phyloP scores from a whole-genome alignment of 805 yeast species.

The Metschnikowia kofuensis region DNA sequence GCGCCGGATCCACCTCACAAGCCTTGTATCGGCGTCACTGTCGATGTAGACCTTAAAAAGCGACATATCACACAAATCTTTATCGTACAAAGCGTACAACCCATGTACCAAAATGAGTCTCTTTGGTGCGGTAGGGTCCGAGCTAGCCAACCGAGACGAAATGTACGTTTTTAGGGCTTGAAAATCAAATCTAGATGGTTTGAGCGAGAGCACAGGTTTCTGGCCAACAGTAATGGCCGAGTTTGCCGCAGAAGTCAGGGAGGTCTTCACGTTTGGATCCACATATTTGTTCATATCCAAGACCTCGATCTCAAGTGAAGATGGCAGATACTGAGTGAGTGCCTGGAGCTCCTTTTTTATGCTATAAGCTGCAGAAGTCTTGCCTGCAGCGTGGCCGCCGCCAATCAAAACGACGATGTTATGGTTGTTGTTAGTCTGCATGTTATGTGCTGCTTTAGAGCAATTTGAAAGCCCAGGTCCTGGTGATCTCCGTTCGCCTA shows the following conservation, averaged over 20 bases:
- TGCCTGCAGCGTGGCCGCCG: constrained; percentile 65
- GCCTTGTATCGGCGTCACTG: constrained; percentile 79
- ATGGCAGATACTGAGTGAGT: constrained; percentile 11
- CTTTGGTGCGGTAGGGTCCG: constrained; percentile 22
- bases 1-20: constrained; percentile 71
- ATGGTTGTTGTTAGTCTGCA: neutral
- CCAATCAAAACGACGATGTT: constrained; percentile 48
- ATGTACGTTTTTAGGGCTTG: constrained; percentile 20
- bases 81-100: constrained; percentile 71
- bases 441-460: neutral
- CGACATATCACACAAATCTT: constrained; percentile 51
- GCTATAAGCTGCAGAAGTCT: constrained; percentile 33
- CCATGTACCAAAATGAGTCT: constrained; percentile 60
- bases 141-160: constrained; percentile 4
- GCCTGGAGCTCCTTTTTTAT: constrained; percentile 30
- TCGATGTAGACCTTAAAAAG: constrained; percentile 72
- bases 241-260: constrained; percentile 19
- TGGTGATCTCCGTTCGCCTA: neutral
- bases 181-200: constrained; percentile 45
- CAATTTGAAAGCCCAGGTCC: neutral
- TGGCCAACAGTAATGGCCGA: constrained; percentile 29
- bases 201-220: constrained; percentile 20
- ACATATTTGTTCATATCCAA: constrained; percentile 47
- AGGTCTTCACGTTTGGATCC: constrained; percentile 12
- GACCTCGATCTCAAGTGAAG: constrained; percentile 22